Conservation (phyloP, 176 grass and related monocot genomes). For the Bonia amplexicaulis region DNA sequence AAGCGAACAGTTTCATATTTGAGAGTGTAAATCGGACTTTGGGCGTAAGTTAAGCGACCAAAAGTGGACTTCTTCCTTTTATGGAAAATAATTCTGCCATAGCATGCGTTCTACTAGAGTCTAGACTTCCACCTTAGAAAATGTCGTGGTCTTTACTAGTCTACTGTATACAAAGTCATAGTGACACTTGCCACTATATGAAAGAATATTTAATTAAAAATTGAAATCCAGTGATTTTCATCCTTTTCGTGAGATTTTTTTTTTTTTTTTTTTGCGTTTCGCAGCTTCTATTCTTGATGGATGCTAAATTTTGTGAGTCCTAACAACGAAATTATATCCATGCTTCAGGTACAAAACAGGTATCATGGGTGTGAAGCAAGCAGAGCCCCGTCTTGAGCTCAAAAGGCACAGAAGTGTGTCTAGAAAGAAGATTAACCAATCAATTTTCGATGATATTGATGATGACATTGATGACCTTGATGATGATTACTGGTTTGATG, state of each 20-base stretch:
- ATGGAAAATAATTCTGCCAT: not conserved
- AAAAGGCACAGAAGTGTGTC: slow-evolving; percentile 88
- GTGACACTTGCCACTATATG: no score
- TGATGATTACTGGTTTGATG: slow-evolving; percentile 42
- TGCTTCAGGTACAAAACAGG: slow-evolving; percentile 78
- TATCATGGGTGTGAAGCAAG: slow-evolving; percentile 76
- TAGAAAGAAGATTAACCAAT: slow-evolving; percentile 79
- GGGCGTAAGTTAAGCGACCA: no score
- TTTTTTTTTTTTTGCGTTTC: not conserved
- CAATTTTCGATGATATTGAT: slow-evolving; percentile 61
- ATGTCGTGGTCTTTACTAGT: not conserved
- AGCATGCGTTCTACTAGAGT: not conserved
- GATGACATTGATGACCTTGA: slow-evolving; percentile 58
- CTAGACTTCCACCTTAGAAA: not conserved
- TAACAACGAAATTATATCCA: not conserved
- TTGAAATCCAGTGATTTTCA: not conserved
- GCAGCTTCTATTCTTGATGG: not conserved
- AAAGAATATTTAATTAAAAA: not conserved
- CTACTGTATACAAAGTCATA: not conserved
- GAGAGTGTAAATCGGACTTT: no score
- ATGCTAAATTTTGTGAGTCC: not conserved
- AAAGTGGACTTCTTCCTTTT: no score
- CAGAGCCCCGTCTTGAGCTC: slow-evolving; percentile 67
- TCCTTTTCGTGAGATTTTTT: not conserved
- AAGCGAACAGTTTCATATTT: no score